These are phyloP conservation scores for Backusella psychrophila DNA, from an alignment of 192 early-diverging fungal species.

Conservation along the genomic window DNA sequence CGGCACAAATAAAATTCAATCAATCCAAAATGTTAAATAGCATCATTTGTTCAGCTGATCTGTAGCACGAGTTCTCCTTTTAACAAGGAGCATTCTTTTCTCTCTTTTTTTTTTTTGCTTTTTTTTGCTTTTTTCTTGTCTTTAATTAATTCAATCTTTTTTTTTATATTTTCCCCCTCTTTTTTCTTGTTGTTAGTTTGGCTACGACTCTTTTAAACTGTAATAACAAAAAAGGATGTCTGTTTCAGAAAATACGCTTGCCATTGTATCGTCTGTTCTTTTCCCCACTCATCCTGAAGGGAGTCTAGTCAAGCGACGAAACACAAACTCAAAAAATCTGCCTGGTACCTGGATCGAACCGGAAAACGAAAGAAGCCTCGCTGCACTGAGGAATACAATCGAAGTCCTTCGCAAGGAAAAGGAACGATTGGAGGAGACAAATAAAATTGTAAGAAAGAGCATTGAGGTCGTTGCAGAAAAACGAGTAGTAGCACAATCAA, in stretches of 20 bases:
- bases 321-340: background rate
- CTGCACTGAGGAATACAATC: constrained; percentile 18
- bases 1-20: constrained; percentile 3
- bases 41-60: constrained; percentile 3
- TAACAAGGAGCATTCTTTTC: background rate
- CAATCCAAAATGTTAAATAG: background rate
- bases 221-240: background rate
- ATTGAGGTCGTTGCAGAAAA: constrained; percentile 24
- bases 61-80: background rate
- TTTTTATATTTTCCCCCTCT: background rate
- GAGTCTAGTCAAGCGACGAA: constrained; percentile 1
- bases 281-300: constrained; percentile 4
- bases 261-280: constrained; percentile 4
- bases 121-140: background rate
- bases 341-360: constrained; percentile 18
- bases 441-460: constrained; percentile 27
- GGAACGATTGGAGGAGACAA: constrained; percentile 23
- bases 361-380: background rate
- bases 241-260: background rate
- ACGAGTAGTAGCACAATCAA: constrained; percentile 6
- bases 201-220: background rate
- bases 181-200: background rate
- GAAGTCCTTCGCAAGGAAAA: constrained; percentile 22
- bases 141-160: constrained; percentile 1
- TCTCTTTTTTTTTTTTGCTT: background rate